Percentiles rank a stretch among this genome's conserved stretches.
These are phyloP conservation scores for Paramecium bursaria DNA, from an alignment of 73 alveolate genomes.

Conservation along the genomic window DNA sequence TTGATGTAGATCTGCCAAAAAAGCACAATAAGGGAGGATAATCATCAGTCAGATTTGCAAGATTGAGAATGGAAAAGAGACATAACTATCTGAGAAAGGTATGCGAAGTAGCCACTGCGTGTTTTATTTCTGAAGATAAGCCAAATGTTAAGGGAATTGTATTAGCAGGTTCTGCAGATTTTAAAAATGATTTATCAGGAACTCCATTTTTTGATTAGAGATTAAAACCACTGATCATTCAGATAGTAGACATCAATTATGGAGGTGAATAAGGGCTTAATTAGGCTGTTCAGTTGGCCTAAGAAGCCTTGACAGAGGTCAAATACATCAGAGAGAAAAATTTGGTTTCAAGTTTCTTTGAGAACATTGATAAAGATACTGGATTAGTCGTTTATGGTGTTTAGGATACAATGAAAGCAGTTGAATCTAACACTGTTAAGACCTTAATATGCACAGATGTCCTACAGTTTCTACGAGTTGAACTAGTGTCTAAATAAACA, in stretches of 20 bases:
- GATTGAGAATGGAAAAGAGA: constrained; percentile 97
- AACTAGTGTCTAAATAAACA: constrained; percentile 55
- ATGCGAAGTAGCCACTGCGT: constrained; percentile 93
- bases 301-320: constrained; percentile 95
- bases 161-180: constrained; percentile 98
- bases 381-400: constrained; percentile 98
- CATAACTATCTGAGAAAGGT: constrained; percentile 98
- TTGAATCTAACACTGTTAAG: constrained; percentile 95
- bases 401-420: constrained; percentile 97
- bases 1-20: constrained; percentile 93
- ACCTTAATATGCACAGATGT: constrained; percentile 91
- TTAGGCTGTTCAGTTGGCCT: constrained; percentile 89
- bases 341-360: constrained; percentile 93
- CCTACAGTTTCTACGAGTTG: constrained; percentile 70
- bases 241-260: constrained; percentile 97
- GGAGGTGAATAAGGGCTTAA: constrained; percentile 99
- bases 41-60: constrained; percentile 94
- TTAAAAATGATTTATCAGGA: constrained; percentile 92
- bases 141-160: constrained; percentile 96
- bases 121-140: constrained; percentile 96
- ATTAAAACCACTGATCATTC: constrained; percentile 80
- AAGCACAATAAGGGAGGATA: constrained; percentile 97
- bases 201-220: constrained; percentile 91
- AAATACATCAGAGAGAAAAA: constrained; percentile 98
- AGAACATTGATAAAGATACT: constrained; percentile 95